Percentiles rank a stretch among this genome's conserved stretches.
These are phyloP conservation scores for Sclerotinia subarctica DNA, from an alignment of 2,329 filamentous ascomycete genomes.

Conservation along the genomic window DNA sequence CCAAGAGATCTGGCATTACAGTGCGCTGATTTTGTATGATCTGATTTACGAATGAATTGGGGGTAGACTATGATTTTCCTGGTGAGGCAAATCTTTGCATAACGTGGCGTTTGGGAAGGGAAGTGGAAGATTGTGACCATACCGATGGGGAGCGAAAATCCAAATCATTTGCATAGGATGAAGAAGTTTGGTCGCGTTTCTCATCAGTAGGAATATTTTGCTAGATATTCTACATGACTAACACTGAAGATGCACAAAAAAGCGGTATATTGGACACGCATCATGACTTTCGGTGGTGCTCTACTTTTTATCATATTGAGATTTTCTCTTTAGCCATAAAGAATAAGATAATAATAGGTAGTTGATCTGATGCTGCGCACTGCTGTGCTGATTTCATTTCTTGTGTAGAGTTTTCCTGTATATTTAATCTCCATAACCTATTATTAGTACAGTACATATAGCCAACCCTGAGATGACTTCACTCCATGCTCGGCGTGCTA, in stretches of 20 bases:
- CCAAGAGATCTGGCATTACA: conserved; percentile 72
- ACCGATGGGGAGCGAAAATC: conserved; percentile 19
- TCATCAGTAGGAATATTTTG: not conserved
- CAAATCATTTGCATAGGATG: conserved; percentile 25
- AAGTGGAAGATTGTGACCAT: conserved; percentile 27
- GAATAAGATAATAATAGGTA: conserved; percentile 14
- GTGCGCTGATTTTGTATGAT: conserved; percentile 51
- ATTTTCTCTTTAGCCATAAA: conserved; percentile 15
- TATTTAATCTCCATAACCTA: not conserved
- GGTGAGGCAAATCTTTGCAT: conserved; percentile 32
- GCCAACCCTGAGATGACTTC: not conserved
- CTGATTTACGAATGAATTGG: conserved; percentile 21
- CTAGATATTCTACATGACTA: conserved; percentile 2
- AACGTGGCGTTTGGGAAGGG: conserved; percentile 35
- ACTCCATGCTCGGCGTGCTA: not conserved
- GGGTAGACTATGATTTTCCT: conserved; percentile 15
- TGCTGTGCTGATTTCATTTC: not conserved
- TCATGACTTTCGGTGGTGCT: conserved; percentile 15
- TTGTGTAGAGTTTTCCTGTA: not conserved
- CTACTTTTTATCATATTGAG: conserved; percentile 16
- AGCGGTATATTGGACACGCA: conserved; percentile 9
- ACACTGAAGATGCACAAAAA: conserved; percentile 12
- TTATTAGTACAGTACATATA: not conserved
- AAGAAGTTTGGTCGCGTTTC: conserved; percentile 12
- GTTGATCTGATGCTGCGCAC: not conserved